A percentile compares a stretch with the other conserved stretches of the same genome.
Evolutionary conservation across 1,139 yeast genomes (phyloP).

Genomic region (Diutina catenulata): DNA sequence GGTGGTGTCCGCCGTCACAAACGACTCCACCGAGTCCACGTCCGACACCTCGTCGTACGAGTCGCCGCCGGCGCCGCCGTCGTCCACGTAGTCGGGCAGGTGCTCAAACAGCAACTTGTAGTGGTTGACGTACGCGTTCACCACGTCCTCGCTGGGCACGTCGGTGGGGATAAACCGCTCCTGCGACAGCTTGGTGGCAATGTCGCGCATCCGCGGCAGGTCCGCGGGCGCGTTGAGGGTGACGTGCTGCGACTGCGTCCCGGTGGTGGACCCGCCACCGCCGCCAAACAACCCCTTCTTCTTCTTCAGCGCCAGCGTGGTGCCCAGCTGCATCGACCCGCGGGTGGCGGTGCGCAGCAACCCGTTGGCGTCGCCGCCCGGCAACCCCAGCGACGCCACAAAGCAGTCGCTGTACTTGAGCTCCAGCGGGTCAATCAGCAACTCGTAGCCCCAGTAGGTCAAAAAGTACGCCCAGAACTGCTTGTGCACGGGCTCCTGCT

Average conservation of each 20-base stretch:
- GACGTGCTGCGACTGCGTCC: neutral
- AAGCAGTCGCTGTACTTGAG: slow-evolving; percentile 21
- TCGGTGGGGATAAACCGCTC: slow-evolving; percentile 19
- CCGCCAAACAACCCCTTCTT: slow-evolving; percentile 11
- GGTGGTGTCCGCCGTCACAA: slow-evolving; percentile 27
- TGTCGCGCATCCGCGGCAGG: slow-evolving; percentile 18
- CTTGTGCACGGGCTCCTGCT: slow-evolving; percentile 57
- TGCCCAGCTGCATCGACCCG: neutral
- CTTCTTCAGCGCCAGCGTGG: slow-evolving; percentile 6
- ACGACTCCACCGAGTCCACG: slow-evolving; percentile 20
- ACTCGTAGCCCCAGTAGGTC: slow-evolving; percentile 47
- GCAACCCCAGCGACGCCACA: slow-evolving; percentile 10
- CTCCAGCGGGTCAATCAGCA: slow-evolving; percentile 25
- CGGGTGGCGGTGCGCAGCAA: slow-evolving; percentile 19
- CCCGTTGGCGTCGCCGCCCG: slow-evolving; percentile 11
- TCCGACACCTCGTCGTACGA: too few relatives aligned
- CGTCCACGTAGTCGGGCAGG: slow-evolving; percentile 14
- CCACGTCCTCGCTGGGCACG: slow-evolving; percentile 15
- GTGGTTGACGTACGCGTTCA: slow-evolving; percentile 8
- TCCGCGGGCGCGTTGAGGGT: slow-evolving; percentile 10
- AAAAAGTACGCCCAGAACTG: slow-evolving; percentile 65
- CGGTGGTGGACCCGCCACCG: slow-evolving; percentile 7
- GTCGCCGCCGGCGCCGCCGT: slow-evolving; percentile 13
- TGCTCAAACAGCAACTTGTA: slow-evolving; percentile 12
- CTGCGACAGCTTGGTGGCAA: slow-evolving; percentile 19